phyloP scores from a whole-genome alignment of 2,329 filamentous ascomycete species.

The Cryphonectria carpinicola region DNA sequence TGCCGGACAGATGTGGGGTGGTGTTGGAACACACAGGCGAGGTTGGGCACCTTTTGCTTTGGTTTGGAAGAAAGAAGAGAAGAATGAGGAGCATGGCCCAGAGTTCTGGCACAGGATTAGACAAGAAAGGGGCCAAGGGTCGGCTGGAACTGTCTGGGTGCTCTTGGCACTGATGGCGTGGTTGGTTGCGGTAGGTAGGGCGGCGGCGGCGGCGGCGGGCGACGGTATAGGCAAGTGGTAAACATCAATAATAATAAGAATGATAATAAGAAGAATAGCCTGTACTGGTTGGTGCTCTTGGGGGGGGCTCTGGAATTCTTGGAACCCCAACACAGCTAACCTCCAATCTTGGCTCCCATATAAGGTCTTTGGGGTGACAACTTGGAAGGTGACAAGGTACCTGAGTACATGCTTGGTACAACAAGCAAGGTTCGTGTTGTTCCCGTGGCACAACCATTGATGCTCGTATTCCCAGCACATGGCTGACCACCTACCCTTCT shows the following conservation, averaged over 20 bases:
- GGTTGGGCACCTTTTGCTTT: background rate
- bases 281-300: background rate
- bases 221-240: background rate
- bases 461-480: background rate
- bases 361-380: background rate
- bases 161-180: constrained; percentile 3
- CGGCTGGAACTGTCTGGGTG: background rate
- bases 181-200: background rate
- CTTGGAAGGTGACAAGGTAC: background rate
- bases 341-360: background rate
- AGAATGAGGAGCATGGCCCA: background rate
- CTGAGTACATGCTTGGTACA: background rate
- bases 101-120: background rate
- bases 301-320: background rate
- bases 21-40: background rate
- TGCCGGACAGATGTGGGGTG: background rate
- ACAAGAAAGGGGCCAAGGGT: constrained; percentile 1
- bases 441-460: background rate
- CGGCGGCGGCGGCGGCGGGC: background rate
- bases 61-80: background rate
- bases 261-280: background rate
- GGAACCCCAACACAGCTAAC: background rate
- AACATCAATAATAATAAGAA: background rate
- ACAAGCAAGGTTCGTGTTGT: background rate
- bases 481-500: background rate